phyloP scores from a whole-genome alignment of 352 stramenopile genomes.

The Phytopythium chamaehyphon region DNA sequence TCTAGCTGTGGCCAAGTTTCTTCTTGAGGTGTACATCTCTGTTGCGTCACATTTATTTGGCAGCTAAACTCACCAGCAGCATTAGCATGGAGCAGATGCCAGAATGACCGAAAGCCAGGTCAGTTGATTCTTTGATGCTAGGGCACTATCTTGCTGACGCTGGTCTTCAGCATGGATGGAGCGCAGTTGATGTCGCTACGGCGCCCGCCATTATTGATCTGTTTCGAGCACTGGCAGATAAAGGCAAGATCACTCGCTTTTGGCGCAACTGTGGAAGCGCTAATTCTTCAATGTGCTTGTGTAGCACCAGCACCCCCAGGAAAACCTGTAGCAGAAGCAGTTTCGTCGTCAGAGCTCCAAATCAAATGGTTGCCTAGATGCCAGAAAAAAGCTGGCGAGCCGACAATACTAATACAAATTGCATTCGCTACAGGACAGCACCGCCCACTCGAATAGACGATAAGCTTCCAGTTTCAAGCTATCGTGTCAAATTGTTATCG shows the following conservation, averaged over 20 bases:
- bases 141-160: not conserved
- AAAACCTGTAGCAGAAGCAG: not conserved
- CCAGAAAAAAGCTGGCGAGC: no score
- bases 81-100: conserved; percentile 51
- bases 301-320: conserved; percentile 31
- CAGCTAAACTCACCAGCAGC: not conserved
- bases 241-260: conserved; percentile 27
- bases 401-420: not conserved
- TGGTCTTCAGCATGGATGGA: conserved; percentile 43
- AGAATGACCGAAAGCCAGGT: conserved; percentile 42
- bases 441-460: conserved; percentile 32
- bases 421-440: conserved; percentile 16
- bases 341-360: not conserved
- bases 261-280: no score
- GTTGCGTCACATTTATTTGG: not conserved
- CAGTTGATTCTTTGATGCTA: not conserved
- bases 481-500: conserved; percentile 43
- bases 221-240: conserved; percentile 37
- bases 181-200: conserved; percentile 55
- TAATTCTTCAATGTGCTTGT: not conserved
- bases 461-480: conserved; percentile 54
- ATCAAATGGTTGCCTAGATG: conserved; percentile 1
- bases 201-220: conserved; percentile 33
- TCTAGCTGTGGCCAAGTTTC: conserved; percentile 29
- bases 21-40: conserved; percentile 37